Conservation (phyloP, 1,139 yeast genomes). For the Saccharomyces hybrid region DNA sequence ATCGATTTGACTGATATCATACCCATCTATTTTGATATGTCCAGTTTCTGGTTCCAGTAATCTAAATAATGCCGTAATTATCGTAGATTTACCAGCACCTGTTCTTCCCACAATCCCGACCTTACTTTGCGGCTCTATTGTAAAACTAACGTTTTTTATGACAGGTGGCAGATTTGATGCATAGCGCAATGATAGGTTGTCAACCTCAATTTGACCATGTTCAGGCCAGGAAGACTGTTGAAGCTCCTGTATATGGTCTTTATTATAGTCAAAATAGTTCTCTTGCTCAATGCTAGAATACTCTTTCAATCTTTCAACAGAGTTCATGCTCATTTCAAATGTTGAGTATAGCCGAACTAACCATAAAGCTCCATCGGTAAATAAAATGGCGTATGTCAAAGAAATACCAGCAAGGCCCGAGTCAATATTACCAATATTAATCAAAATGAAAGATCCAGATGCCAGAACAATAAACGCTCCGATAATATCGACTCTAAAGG, state of each 20-base stretch:
- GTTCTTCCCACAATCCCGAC: no score
- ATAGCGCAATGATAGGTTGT: constrained; percentile 54
- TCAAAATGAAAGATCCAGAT: constrained; percentile 42
- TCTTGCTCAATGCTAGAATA: constrained; percentile 61
- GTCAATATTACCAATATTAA: constrained; percentile 52
- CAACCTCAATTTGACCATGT: constrained; percentile 46
- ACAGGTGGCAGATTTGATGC: constrained; percentile 64
- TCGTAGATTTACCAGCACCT: no score
- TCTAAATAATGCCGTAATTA: no score
- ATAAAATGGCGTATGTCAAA: constrained; percentile 49
- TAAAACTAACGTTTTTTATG: constrained; percentile 40
- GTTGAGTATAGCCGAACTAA: constrained; percentile 47
- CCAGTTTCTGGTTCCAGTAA: no score
- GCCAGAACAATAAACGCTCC: constrained; percentile 38
- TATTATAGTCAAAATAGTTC: constrained; percentile 39
- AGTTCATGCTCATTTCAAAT: constrained; percentile 71
- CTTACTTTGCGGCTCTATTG: constrained; percentile 35
- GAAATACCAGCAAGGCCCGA: constrained; percentile 69
- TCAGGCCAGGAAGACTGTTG: constrained; percentile 43
- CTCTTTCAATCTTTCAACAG: constrained; percentile 66
- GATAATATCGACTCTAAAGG: constrained; percentile 50
- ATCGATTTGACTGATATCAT: constrained; percentile 75
- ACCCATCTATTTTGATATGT: constrained; percentile 56
- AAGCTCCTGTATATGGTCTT: constrained; percentile 43
- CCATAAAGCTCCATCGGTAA: constrained; percentile 43